Evolutionary conservation across 2,329 filamentous ascomycete genomes (phyloP).

Genomic region (Talaromyces sp.): DNA sequence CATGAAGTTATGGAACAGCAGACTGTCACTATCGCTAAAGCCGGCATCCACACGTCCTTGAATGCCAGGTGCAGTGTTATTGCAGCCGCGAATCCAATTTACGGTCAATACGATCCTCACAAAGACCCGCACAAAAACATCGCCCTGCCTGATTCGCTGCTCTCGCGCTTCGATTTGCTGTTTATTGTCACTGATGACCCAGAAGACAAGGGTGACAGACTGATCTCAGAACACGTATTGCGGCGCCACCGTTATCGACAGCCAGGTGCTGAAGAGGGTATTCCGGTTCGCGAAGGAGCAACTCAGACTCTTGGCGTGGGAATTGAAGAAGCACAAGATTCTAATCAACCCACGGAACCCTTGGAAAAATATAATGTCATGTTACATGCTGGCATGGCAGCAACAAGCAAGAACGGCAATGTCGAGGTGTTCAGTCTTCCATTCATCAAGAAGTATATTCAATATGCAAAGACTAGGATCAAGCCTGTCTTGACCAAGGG

Average conservation of each 20-base stretch:
- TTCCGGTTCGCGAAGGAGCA: slow-evolving; percentile 83
- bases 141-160: slow-evolving; percentile 87
- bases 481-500: slow-evolving; percentile 88
- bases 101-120: slow-evolving; percentile 96
- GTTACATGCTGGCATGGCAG: slow-evolving; percentile 89
- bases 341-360: slow-evolving; percentile 74
- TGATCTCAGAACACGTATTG: slow-evolving; percentile 92
- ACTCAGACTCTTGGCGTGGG: slow-evolving; percentile 84
- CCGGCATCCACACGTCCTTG: slow-evolving; percentile 93
- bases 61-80: slow-evolving; percentile 96
- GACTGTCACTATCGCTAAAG: slow-evolving; percentile 97
- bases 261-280: slow-evolving; percentile 87
- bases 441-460: slow-evolving; percentile 99
- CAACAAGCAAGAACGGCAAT: slow-evolving; percentile 67
- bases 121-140: slow-evolving; percentile 99
- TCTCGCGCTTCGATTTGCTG: slow-evolving; percentile 96
- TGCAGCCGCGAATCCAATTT: slow-evolving; percentile 94
- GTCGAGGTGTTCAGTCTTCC: slow-evolving; percentile 90
- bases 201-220: slow-evolving; percentile 84
- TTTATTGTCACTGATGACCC: slow-evolving; percentile 99
- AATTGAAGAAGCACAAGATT: slow-evolving; percentile 68
- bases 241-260: slow-evolving; percentile 96
- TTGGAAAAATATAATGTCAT: slow-evolving; percentile 96
- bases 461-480: slow-evolving; percentile 89
- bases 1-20: slow-evolving; percentile 99